Conservation (phyloP, 306 rosid species). For the Corylus heterophylla region DNA sequence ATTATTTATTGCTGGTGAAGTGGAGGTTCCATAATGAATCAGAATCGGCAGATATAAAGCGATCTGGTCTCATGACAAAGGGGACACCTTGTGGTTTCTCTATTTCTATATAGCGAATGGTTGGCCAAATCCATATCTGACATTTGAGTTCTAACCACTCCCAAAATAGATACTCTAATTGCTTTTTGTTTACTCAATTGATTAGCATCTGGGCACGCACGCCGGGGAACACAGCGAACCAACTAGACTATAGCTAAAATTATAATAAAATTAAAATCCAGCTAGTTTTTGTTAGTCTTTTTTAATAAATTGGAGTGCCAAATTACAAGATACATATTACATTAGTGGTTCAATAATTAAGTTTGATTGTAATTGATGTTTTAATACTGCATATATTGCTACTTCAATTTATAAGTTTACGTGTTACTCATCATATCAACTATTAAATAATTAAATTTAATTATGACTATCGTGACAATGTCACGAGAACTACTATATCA, state of each 20-base stretch:
- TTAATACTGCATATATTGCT: no score
- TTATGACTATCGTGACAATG: no score
- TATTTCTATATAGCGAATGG: conserved; percentile 29
- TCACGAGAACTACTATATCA: no score
- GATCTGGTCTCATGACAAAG: conserved; percentile 13
- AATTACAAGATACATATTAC: no score
- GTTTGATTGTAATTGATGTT: no score
- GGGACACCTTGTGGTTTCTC: conserved; percentile 11
- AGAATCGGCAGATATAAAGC: background rate
- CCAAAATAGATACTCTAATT: conserved; percentile 3
- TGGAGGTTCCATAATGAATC: background rate
- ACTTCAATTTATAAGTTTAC: no score
- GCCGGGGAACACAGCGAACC: background rate
- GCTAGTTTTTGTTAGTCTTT: background rate
- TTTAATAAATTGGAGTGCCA: no score
- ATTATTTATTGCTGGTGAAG: background rate
- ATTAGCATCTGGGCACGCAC: background rate
- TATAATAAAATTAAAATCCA: background rate
- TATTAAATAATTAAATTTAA: no score
- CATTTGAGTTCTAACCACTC: conserved; percentile 36
- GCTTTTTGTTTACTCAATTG: background rate
- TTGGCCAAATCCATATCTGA: conserved; percentile 45
- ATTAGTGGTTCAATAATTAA: no score
- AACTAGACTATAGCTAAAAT: background rate
- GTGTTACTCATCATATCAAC: no score